A percentile compares a stretch with the other conserved stretches of the same genome.
Evolutionary conservation across 805 yeast species (phyloP).

Genomic region (Candida succiphila): DNA sequence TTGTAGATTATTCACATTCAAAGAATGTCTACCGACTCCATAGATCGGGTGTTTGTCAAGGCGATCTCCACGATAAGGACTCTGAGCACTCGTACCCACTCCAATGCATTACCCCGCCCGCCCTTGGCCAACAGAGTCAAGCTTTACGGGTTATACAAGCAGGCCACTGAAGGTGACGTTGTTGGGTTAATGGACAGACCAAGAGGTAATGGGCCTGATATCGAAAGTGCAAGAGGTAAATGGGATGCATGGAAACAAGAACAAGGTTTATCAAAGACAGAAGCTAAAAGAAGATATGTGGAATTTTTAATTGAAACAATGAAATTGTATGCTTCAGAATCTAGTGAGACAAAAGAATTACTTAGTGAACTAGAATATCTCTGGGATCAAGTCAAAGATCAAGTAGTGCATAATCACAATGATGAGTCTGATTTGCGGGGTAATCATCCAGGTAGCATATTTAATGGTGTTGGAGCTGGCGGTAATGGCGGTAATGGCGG

Average conservation of each 20-base stretch:
- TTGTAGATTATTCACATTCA: no score
- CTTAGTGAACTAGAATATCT: slow-evolving; percentile 58
- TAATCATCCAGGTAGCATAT: no score
- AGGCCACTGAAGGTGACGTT: slow-evolving; percentile 83
- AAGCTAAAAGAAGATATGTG: slow-evolving; percentile 68
- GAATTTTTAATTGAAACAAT: slow-evolving; percentile 62
- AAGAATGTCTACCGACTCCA: no score
- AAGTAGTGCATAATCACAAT: not conserved
- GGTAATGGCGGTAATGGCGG: no score
- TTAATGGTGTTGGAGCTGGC: not conserved
- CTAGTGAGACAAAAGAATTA: slow-evolving; percentile 56
- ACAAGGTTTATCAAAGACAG: slow-evolving; percentile 55
- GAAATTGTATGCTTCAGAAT: slow-evolving; percentile 52
- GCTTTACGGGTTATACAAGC: slow-evolving; percentile 77
- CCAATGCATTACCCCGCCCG: slow-evolving; percentile 63
- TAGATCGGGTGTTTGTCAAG: slow-evolving; percentile 73
- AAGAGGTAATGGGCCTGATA: slow-evolving; percentile 46
- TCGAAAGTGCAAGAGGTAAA: slow-evolving; percentile 58
- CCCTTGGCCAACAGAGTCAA: slow-evolving; percentile 60
- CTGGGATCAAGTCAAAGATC: slow-evolving; percentile 54
- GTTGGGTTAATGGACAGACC: slow-evolving; percentile 61
- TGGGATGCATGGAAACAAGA: slow-evolving; percentile 84
- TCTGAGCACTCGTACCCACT: slow-evolving; percentile 52
- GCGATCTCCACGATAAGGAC: slow-evolving; percentile 75
- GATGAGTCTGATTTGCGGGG: not conserved